Conservation (phyloP, 768 basidiomycete genomes). For the Cystoderma amianthinum region DNA sequence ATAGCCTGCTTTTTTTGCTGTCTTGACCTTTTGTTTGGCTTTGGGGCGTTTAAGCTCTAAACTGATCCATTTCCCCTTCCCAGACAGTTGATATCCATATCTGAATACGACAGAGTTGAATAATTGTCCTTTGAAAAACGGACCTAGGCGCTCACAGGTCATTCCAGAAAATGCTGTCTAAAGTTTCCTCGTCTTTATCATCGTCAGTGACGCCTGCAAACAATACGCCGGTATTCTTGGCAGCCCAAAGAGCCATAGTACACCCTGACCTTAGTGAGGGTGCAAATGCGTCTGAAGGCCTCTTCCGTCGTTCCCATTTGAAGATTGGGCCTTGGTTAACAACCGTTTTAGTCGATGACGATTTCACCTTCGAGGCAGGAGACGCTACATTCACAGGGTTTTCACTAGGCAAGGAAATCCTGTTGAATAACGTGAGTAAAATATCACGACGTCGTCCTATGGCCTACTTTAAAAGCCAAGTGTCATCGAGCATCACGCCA, state of each 20-base stretch:
- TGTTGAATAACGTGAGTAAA: not conserved
- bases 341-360: not conserved
- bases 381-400: not conserved
- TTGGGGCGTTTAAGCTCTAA: conserved; percentile 75
- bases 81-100: conserved; percentile 69
- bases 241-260: conserved; percentile 78
- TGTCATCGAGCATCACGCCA: conserved; percentile 86
- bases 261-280: conserved; percentile 74
- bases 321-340: conserved; percentile 35
- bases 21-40: conserved; percentile 26
- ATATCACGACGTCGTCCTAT: not conserved
- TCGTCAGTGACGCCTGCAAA: conserved; percentile 90
- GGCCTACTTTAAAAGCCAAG: conserved; percentile 75
- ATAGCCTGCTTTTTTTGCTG: conserved; percentile 6
- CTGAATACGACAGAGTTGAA: conserved; percentile 23
- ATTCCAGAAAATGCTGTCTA: conserved; percentile 85
- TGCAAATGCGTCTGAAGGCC: conserved; percentile 59
- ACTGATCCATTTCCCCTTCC: conserved; percentile 74
- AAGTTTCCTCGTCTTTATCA: conserved; percentile 74
- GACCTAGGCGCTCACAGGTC: conserved; percentile 51
- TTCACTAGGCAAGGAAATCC: conserved; percentile 16
- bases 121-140: not conserved
- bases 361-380: not conserved
- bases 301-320: conserved; percentile 86
- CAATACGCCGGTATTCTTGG: conserved; percentile 63